phyloP scores from a whole-genome alignment of 306 rosid genomes.

The Delonix regia region DNA sequence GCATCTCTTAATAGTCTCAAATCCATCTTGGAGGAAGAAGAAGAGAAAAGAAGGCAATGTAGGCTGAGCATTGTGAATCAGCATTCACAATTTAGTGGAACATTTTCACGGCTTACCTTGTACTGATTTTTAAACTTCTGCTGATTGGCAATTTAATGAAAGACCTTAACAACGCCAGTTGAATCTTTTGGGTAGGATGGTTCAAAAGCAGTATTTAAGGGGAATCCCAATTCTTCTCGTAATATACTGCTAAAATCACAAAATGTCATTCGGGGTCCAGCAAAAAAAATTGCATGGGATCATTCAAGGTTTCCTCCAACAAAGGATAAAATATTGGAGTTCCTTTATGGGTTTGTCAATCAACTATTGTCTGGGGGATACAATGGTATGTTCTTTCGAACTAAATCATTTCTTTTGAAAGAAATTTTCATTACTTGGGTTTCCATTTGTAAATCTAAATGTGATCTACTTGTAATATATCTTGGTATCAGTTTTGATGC shows the following conservation, averaged over 20 bases:
- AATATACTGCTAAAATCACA: slow-evolving; percentile 61
- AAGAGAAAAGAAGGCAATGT: slow-evolving; percentile 53
- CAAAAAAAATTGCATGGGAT: slow-evolving; percentile 92
- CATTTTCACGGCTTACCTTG: slow-evolving; percentile 77
- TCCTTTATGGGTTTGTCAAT: slow-evolving; percentile 75
- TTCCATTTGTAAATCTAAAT: slow-evolving; percentile 31
- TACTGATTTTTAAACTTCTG: slow-evolving; percentile 41
- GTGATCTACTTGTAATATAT: slow-evolving; percentile 33
- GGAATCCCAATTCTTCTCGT: slow-evolving; percentile 68
- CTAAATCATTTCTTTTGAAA: neutral
- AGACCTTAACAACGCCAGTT: slow-evolving; percentile 32
- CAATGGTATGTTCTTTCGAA: slow-evolving; percentile 58
- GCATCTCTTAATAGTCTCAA: slow-evolving; percentile 69
- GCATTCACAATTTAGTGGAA: slow-evolving; percentile 84
- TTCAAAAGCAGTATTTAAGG: slow-evolving; percentile 82
- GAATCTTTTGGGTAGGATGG: slow-evolving; percentile 74
- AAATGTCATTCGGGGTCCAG: slow-evolving; percentile 57
- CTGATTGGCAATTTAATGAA: slow-evolving; percentile 27
- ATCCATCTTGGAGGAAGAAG: slow-evolving; percentile 79
- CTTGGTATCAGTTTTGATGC: slow-evolving; percentile 74
- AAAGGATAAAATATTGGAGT: slow-evolving; percentile 66
- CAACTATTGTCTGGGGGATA: slow-evolving; percentile 86
- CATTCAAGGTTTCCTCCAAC: slow-evolving; percentile 70
- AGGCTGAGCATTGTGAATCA: slow-evolving; percentile 56
- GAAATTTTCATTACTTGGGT: neutral